These are phyloP conservation scores for Trichophyton verrucosum DNA, from an alignment of 2,329 filamentous ascomycete genomes.

Conservation along the genomic window DNA sequence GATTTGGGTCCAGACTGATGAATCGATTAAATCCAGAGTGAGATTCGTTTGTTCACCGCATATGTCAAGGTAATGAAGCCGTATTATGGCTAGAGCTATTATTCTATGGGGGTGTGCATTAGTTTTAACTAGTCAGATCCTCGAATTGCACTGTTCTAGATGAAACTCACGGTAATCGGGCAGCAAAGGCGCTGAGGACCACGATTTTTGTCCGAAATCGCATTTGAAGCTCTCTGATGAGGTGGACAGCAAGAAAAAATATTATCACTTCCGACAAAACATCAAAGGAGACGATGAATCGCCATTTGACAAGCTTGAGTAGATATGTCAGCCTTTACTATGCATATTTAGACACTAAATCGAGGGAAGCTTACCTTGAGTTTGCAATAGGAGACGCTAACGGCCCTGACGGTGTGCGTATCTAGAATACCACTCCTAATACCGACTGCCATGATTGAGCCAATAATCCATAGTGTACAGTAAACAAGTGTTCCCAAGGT, in stretches of 20 bases:
- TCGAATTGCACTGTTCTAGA: too few species aligned
- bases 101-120: constrained; percentile 18
- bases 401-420: not conserved
- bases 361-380: not conserved
- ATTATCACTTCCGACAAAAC: constrained; percentile 26
- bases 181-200: constrained; percentile 24
- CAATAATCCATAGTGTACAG: constrained; percentile 28
- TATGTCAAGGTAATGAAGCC: constrained; percentile 23
- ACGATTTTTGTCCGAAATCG: constrained; percentile 22
- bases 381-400: constrained; percentile 1
- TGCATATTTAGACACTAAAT: not conserved
- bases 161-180: constrained; percentile 26
- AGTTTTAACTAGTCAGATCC: not conserved
- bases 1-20: constrained; percentile 27
- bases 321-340: not conserved
- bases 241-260: constrained; percentile 20
- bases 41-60: constrained; percentile 23
- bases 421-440: constrained; percentile 25
- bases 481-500: constrained; percentile 26
- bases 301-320: constrained; percentile 22
- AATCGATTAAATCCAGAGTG: constrained; percentile 23
- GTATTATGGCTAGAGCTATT: constrained; percentile 26
- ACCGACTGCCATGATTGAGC: constrained; percentile 30
- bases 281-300: constrained; percentile 25
- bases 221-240: constrained; percentile 25